phyloP scores from a whole-genome alignment of 2,329 filamentous ascomycete species.

The Cladosporium sp. region DNA sequence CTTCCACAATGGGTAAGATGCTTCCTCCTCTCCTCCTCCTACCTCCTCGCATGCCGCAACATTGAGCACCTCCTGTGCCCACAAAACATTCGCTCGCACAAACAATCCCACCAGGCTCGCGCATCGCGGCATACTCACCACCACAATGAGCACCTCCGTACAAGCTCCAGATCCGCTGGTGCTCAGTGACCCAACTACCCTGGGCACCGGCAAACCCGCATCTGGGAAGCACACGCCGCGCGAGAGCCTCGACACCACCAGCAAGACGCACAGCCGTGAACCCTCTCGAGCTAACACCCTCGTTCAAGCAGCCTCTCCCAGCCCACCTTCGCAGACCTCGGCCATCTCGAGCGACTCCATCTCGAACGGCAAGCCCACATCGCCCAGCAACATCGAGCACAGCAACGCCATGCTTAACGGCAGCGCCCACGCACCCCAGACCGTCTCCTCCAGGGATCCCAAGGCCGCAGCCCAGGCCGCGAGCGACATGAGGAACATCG shows the following conservation, averaged over 20 bases:
- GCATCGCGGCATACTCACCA: constrained; percentile 21
- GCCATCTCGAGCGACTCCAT: constrained; percentile 43
- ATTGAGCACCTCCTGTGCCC: constrained; percentile 23
- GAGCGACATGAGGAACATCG: constrained; percentile 79
- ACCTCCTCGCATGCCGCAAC: constrained; percentile 20
- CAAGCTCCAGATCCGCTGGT: constrained; percentile 19
- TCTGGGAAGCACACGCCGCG: constrained; percentile 27
- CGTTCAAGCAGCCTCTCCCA: constrained; percentile 39
- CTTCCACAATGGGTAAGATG: constrained; percentile 35
- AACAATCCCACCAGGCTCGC: constrained; percentile 16
- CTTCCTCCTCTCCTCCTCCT: constrained; percentile 20
- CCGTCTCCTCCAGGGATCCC: constrained; percentile 64
- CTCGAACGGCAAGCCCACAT: constrained; percentile 54
- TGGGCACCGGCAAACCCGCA: constrained; percentile 21
- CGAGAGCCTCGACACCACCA: constrained; percentile 26
- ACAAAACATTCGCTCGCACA: constrained; percentile 25
- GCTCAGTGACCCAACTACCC: constrained; percentile 19
- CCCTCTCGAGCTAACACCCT: constrained; percentile 39
- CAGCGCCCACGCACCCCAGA: constrained; percentile 53
- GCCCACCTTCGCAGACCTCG: constrained; percentile 45
- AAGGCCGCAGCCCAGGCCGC: constrained; percentile 55
- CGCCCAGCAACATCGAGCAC: constrained; percentile 56
- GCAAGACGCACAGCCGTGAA: constrained; percentile 22
- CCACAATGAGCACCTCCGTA: constrained; percentile 19
- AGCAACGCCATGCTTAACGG: constrained; percentile 58